Evolutionary conservation across 2,329 filamentous ascomycete species (phyloP).

Genomic region (Apiospora rasikravindrae): DNA sequence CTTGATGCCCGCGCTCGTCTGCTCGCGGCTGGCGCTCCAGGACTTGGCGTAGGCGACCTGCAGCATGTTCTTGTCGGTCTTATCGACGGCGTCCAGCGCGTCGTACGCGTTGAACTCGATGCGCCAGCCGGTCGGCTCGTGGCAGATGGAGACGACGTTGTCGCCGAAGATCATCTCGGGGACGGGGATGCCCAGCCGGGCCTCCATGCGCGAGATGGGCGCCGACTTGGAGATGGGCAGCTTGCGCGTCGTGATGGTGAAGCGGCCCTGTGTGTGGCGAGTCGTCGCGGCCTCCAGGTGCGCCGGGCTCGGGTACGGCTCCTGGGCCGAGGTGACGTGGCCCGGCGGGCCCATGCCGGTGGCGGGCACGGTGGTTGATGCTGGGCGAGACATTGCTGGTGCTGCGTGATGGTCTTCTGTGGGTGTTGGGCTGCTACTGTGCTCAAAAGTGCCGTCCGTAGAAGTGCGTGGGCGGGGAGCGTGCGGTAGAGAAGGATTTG

Average conservation of each 20-base stretch:
- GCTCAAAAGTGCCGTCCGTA: not conserved
- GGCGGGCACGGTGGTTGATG: not conserved
- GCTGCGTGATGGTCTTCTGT: not conserved
- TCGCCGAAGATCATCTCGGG: constrained; percentile 99
- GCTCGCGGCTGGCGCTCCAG: constrained; percentile 74
- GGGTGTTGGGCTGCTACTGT: not conserved
- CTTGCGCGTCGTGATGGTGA: constrained; percentile 82
- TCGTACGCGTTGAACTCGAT: constrained; percentile 84
- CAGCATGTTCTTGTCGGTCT: constrained; percentile 88
- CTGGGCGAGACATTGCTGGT: constrained; percentile 19
- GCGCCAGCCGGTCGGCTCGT: constrained; percentile 76
- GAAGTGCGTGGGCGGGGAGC: not conserved
- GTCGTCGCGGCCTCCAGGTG: constrained; percentile 59
- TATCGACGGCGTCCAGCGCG: constrained; percentile 89
- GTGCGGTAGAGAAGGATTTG: not conserved
- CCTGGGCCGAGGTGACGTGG: constrained; percentile 49
- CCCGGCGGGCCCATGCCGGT: constrained; percentile 25
- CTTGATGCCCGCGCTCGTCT: constrained; percentile 84
- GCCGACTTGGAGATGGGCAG: constrained; percentile 92
- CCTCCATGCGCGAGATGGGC: constrained; percentile 85
- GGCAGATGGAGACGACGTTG: constrained; percentile 79
- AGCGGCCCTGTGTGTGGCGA: constrained; percentile 65
- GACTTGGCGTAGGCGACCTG: constrained; percentile 91
- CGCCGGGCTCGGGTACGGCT: constrained; percentile 60
- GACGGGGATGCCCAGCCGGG: constrained; percentile 79